A percentile compares a stretch with the other conserved stretches of the same genome.
Evolutionary conservation across 345 rosid genomes (phyloP).

Genomic region (Boechera divaricarpa): DNA sequence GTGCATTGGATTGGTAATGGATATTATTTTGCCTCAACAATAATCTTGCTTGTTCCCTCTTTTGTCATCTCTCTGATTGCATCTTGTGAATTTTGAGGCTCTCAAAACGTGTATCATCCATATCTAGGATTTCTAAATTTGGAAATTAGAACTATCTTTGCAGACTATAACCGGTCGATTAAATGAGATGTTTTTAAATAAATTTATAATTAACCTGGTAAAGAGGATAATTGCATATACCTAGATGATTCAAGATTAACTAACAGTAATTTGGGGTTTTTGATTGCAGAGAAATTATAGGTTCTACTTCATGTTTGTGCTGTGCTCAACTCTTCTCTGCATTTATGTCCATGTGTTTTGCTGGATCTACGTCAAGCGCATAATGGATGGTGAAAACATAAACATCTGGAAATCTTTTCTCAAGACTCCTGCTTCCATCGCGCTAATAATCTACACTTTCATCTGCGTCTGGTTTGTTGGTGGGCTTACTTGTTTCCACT

Average conservation of each 20-base stretch:
- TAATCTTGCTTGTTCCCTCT: not conserved
- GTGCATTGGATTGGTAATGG: conserved; percentile 90
- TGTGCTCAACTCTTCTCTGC: conserved; percentile 77
- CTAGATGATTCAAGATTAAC: conserved; percentile 10
- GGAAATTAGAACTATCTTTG: conserved; percentile 3
- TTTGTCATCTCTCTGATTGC: conserved; percentile 15
- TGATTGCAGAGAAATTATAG: conserved; percentile 91
- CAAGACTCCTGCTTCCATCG: conserved; percentile 91
- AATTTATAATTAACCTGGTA: not conserved
- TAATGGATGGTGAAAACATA: conserved; percentile 63
- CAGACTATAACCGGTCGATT: not conserved
- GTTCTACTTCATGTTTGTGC: conserved; percentile 92
- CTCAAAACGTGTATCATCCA: not conserved
- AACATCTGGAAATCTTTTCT: conserved; percentile 82
- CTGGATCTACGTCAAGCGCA: conserved; percentile 79
- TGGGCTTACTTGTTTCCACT: conserved; percentile 83
- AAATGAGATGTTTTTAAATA: not conserved
- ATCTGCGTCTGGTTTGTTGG: conserved; percentile 91
- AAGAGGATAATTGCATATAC: not conserved
- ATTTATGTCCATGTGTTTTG: conserved; percentile 83
- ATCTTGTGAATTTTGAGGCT: not conserved
- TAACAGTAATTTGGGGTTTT: conserved; percentile 10
- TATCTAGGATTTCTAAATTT: conserved; percentile 4
- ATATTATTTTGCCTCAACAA: conserved; percentile 22
- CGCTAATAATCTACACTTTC: conserved; percentile 71